These are phyloP conservation scores for Cladophialophora bantiana DNA, from an alignment of 2,329 filamentous ascomycete species.

Conservation along the genomic window DNA sequence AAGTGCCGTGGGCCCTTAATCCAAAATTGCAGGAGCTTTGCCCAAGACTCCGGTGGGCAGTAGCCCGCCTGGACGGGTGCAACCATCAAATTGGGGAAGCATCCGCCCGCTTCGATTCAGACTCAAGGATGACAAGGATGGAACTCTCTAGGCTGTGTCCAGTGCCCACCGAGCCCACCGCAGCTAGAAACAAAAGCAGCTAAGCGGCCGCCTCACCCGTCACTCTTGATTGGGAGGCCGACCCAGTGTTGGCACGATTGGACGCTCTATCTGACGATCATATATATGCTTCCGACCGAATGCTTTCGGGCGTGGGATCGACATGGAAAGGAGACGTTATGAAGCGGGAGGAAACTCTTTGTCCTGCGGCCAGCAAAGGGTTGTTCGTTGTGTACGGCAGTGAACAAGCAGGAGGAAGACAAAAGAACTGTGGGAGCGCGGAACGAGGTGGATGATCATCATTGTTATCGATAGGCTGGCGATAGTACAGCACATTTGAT, in stretches of 20 bases:
- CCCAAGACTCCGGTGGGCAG: conserved; percentile 1
- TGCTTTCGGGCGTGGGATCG: conserved; percentile 19
- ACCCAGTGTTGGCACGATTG: conserved; percentile 29
- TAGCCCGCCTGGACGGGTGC: conserved; percentile 4
- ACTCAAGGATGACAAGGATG: conserved; percentile 4
- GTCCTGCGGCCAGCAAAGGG: background rate
- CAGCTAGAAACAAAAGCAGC: conserved; percentile 22
- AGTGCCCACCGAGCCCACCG: conserved; percentile 10
- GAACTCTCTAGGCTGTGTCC: background rate
- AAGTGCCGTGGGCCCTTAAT: background rate
- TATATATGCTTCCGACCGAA: conserved; percentile 4
- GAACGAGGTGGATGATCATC: background rate
- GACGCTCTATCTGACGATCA: conserved; percentile 28
- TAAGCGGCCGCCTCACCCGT: conserved; percentile 33
- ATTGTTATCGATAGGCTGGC: conserved; percentile 32
- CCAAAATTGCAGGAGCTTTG: conserved; percentile 30
- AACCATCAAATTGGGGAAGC: conserved; percentile 20
- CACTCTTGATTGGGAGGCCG: conserved; percentile 31
- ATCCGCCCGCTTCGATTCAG: background rate
- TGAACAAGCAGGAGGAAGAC: background rate
- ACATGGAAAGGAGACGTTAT: background rate
- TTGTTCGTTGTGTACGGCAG: background rate
- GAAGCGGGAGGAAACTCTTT: conserved; percentile 8
- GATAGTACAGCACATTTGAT: conserved; percentile 26
- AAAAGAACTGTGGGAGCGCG: background rate